Evolutionary conservation across 1,139 yeast genomes (phyloP).

Genomic region (Nadsonia starkeyi-henricii): DNA sequence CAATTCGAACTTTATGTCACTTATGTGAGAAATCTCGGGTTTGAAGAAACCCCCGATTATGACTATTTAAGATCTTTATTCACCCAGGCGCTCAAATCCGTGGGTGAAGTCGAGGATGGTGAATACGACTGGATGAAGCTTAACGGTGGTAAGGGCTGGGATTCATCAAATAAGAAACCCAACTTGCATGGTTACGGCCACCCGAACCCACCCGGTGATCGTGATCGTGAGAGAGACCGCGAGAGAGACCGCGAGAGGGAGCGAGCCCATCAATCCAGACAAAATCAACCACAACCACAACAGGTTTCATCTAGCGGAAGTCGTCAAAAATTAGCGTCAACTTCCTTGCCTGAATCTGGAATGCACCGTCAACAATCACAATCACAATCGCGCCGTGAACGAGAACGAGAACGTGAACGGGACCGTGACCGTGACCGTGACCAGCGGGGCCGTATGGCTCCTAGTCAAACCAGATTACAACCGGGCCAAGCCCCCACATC

Average conservation of each 20-base stretch:
- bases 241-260: neutral
- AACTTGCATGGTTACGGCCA: conserved; percentile 85
- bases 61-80: conserved; percentile 68
- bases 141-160: conserved; percentile 91
- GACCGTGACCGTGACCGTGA: too few species aligned
- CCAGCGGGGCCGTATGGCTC: too few species aligned
- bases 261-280: too few species aligned
- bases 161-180: conserved; percentile 69
- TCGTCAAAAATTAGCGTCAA: too few species aligned
- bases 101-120: conserved; percentile 68
- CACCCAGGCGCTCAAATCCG: conserved; percentile 54
- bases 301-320: neutral
- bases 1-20: conserved; percentile 80
- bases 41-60: conserved; percentile 92
- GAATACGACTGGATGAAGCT: conserved; percentile 92
- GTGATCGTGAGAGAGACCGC: neutral
- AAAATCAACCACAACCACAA: neutral
- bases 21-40: conserved; percentile 68
- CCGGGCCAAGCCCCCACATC: too few species aligned
- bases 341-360: too few species aligned
- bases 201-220: conserved; percentile 34
- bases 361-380: too few species aligned
- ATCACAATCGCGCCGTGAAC: too few species aligned
- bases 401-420: too few species aligned
- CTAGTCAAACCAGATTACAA: too few species aligned